Evolutionary conservation across 352 stramenopile genomes (phyloP), one percentile per base, ranked within the genome.

Genomic region (Globisporangium apiculatum): DNA sequence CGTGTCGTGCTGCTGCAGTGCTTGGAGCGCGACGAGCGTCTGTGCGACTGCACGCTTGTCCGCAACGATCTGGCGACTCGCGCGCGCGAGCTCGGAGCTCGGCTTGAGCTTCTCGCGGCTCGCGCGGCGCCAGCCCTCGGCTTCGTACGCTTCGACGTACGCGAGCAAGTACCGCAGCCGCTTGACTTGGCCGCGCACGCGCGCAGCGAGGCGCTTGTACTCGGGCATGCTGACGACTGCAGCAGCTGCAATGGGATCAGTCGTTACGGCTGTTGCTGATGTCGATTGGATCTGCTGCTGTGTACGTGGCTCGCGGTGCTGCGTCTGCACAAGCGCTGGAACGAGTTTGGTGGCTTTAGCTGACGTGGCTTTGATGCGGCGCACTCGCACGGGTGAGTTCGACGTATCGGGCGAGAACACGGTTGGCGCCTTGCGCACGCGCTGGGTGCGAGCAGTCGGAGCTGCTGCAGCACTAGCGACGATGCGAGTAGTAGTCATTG

Each of bases 141-240:
- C 67, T 66, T 91, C 85, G 59, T 95, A 95, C 17, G 83, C 83
- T 15, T 95, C 83, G n/a, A 93, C 41, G 53, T 90, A 95, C n/a
- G 79, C 76, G 52, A 86, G 58, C 9, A 82, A 61, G 48, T 89
- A 91, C 3, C 75, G 65, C 31, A 90, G 57, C 43, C 74, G 68
- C 36, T 78, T 76, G 3, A 81, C 51, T 15, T 62, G 52, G 14
- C 43, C 45, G 47, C 40, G 17, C 24, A 60, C 57, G 43, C 51
- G 54, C 14, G 45, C 51, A 18, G 61, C 60, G 18, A 66, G 50
- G 11, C 46, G 57, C 49, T 62, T 66, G 60, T 66, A 53, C 37
- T 31, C 49, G 10, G 55, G 50, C 6, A n/a, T 17, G n/a, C 3
- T 35, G 45, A 6, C 7, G 17, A n/a, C 17, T 24, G 40, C 40